Evolutionary conservation across 176 grass and related monocot species (phyloP).

Genomic region (Eremochloa ophiuroides): DNA sequence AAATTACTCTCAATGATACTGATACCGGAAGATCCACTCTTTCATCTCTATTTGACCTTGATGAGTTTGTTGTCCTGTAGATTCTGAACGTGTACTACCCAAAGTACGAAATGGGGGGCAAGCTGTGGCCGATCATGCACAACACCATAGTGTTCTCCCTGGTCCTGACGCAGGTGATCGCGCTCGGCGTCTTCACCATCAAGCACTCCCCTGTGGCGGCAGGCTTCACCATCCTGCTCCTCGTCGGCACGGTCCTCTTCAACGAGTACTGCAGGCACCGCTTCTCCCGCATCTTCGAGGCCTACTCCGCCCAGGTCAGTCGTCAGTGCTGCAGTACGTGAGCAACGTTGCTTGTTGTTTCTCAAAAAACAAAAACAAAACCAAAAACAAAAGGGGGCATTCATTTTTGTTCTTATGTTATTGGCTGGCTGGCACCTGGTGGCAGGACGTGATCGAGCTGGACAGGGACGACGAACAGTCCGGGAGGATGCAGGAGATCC

Average conservation of each 20-base stretch:
- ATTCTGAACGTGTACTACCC: conserved; percentile 83
- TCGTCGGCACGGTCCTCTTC: conserved; percentile 77
- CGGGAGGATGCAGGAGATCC: conserved; percentile 80
- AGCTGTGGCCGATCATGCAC: conserved; percentile 88
- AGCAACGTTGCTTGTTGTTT: neutral
- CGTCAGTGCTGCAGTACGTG: neutral
- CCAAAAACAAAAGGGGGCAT: neutral
- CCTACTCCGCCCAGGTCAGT: conserved; percentile 71
- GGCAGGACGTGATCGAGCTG: conserved; percentile 84
- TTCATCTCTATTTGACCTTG: neutral
- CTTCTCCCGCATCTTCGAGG: conserved; percentile 67
- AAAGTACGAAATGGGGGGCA: conserved; percentile 84
- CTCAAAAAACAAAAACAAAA: neutral
- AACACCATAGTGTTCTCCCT: conserved; percentile 77
- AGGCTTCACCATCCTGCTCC: conserved; percentile 59
- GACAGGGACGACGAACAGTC: conserved; percentile 82
- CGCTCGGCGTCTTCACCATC: conserved; percentile 66
- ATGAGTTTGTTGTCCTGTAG: conserved; percentile 23
- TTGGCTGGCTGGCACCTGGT: neutral
- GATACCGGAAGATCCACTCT: neutral
- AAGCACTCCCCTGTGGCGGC: conserved; percentile 49
- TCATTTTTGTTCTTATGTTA: neutral
- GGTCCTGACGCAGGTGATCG: conserved; percentile 75
- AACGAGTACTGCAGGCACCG: conserved; percentile 72
- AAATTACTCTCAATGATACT: neutral